phyloP scores from a whole-genome alignment of 2,329 filamentous ascomycete genomes.

The Colletotrichum caudatum region DNA sequence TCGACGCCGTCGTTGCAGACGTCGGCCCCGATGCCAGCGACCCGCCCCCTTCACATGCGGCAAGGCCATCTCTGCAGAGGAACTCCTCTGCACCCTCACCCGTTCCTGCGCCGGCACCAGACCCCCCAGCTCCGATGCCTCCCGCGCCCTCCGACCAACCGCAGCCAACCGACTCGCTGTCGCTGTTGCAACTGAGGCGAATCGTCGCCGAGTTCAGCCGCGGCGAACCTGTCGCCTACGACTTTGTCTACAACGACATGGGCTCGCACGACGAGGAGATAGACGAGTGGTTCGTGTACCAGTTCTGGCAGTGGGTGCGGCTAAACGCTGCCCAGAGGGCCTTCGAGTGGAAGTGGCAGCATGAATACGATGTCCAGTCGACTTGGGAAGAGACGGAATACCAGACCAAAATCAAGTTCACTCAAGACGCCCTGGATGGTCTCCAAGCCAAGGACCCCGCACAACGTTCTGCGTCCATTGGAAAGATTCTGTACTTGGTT shows the following conservation, averaged over 20 bases:
- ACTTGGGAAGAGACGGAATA: conserved; percentile 76
- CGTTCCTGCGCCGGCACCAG: conserved; percentile 39
- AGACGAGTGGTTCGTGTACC: conserved; percentile 98
- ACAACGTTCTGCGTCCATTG: conserved; percentile 65
- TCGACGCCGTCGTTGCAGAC: conserved; percentile 56
- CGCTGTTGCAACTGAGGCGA: conserved; percentile 77
- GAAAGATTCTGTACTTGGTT: conserved; percentile 70
- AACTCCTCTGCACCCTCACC: conserved; percentile 47
- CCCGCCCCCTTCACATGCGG: conserved; percentile 52
- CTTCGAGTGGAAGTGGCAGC: conserved; percentile 82
- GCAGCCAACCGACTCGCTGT: conserved; percentile 75
- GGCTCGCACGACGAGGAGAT: conserved; percentile 86
- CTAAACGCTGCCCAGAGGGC: conserved; percentile 79
- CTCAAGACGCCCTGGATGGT: conserved; percentile 63
- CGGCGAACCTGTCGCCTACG: conserved; percentile 79
- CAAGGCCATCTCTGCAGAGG: conserved; percentile 44
- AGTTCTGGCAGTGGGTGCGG: conserved; percentile 85
- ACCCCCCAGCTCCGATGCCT: conserved; percentile 43
- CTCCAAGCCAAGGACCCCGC: conserved; percentile 60
- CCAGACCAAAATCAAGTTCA: conserved; percentile 67
- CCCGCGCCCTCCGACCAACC: conserved; percentile 50
- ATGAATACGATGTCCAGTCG: conserved; percentile 57
- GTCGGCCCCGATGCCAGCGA: conserved; percentile 53
- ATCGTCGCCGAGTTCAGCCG: conserved; percentile 81
- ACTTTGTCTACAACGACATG: conserved; percentile 83